These are phyloP conservation scores for Zoysia japonica DNA, from an alignment of 176 grass and related monocot genomes.

Conservation along the genomic window DNA sequence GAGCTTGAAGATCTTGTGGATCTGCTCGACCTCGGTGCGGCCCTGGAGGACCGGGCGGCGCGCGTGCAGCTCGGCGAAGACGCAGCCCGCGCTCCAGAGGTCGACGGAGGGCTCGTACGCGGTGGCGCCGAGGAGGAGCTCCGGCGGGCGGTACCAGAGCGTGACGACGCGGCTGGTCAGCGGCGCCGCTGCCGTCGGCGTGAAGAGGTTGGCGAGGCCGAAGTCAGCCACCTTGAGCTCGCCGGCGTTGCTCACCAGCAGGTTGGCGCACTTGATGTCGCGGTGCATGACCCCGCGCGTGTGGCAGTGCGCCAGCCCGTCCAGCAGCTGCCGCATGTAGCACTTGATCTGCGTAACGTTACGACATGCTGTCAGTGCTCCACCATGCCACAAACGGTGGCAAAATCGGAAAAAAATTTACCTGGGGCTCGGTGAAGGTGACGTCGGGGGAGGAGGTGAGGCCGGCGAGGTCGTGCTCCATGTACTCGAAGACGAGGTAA, in stretches of 20 bases:
- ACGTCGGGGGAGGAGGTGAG: conserved; percentile 44
- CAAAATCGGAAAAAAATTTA: neutral
- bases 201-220: conserved; percentile 71
- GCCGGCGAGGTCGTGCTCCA: conserved; percentile 94
- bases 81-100: conserved; percentile 93
- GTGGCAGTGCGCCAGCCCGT: conserved; percentile 88
- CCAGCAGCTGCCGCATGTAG: conserved; percentile 86
- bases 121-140: conserved; percentile 80
- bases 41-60: conserved; percentile 81
- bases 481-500: conserved; percentile 91
- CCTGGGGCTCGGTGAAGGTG: conserved; percentile 54
- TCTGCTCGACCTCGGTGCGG: conserved; percentile 97
- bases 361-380: neutral
- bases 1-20: conserved; percentile 97
- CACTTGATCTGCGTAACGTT: conserved; percentile 67
- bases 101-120: conserved; percentile 78
- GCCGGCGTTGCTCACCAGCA: conserved; percentile 73
- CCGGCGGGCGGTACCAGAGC: conserved; percentile 96
- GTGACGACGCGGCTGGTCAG: conserved; percentile 87
- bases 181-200: conserved; percentile 1
- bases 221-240: conserved; percentile 95
- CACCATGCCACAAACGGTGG: no score
- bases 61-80: conserved; percentile 79
- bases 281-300: conserved; percentile 78
- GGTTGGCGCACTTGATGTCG: conserved; percentile 95